Evolutionary conservation across 176 grass and related monocot species (phyloP).

Genomic region (Tuctoria greenei): DNA sequence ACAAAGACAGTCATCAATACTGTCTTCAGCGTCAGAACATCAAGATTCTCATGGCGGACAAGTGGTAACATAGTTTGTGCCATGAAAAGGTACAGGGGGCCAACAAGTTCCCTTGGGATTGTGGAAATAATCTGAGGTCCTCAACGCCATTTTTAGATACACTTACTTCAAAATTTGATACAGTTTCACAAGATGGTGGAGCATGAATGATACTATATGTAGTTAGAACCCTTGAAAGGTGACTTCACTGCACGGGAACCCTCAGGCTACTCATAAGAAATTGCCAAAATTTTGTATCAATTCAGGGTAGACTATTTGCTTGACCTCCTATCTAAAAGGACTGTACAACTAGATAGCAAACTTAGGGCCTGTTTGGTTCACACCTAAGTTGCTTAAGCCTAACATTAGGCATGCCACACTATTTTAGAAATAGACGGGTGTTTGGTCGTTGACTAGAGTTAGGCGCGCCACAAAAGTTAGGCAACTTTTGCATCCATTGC

Average conservation of each 20-base stretch:
- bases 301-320: not conserved
- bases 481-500: no score
- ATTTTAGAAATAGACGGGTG: no score
- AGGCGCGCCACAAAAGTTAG: no score
- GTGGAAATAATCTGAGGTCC: not conserved
- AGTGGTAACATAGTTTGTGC: not conserved
- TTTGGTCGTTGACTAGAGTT: no score
- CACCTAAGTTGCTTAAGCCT: no score
- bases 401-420: no score
- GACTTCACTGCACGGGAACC: not conserved
- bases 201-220: not conserved
- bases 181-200: not conserved
- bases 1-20: not conserved
- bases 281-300: not conserved
- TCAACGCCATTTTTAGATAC: not conserved
- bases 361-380: no score
- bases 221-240: not conserved
- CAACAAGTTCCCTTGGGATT: not conserved
- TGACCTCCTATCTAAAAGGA: not conserved
- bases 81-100: not conserved
- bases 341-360: not conserved
- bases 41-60: not conserved
- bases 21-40: not conserved
- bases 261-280: not conserved
- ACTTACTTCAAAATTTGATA: not conserved